Evolutionary conservation across 176 grass and related monocot species (phyloP).

Genomic region (Coix lacrymajobi): DNA sequence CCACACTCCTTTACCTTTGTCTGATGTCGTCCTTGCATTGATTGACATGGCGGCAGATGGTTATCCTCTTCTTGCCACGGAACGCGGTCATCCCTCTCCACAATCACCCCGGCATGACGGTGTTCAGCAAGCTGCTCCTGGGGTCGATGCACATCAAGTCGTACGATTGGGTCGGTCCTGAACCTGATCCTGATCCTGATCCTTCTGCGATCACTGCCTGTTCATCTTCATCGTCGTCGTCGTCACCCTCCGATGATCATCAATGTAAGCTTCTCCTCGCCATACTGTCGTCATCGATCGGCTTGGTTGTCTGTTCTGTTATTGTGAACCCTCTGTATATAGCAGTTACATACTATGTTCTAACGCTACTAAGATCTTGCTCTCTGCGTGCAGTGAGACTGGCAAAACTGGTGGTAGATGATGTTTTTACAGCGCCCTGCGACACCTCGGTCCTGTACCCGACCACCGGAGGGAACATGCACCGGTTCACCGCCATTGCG

Average conservation of each 20-base stretch:
- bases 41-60: constrained; percentile 63
- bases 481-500: constrained; percentile 52
- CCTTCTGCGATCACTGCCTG: neutral
- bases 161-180: constrained; percentile 67
- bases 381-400: constrained; percentile 57
- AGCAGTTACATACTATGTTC: neutral
- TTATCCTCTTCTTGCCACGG: constrained; percentile 75
- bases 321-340: neutral
- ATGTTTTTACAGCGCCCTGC: constrained; percentile 60
- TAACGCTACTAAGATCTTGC: neutral
- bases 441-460: constrained; percentile 77
- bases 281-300: neutral
- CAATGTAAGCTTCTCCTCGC: constrained; percentile 10
- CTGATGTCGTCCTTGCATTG: neutral
- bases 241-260: neutral
- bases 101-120: constrained; percentile 94
- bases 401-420: constrained; percentile 61
- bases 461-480: constrained; percentile 78
- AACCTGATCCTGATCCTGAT: neutral
- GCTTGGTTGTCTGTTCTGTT: neutral
- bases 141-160: constrained; percentile 83
- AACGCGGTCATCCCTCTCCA: constrained; percentile 77
- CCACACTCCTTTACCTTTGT: neutral
- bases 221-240: neutral
- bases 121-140: constrained; percentile 81